These are phyloP conservation scores for Yamadazyma akitaensis DNA, from an alignment of 805 yeast species.

Conservation along the genomic window DNA sequence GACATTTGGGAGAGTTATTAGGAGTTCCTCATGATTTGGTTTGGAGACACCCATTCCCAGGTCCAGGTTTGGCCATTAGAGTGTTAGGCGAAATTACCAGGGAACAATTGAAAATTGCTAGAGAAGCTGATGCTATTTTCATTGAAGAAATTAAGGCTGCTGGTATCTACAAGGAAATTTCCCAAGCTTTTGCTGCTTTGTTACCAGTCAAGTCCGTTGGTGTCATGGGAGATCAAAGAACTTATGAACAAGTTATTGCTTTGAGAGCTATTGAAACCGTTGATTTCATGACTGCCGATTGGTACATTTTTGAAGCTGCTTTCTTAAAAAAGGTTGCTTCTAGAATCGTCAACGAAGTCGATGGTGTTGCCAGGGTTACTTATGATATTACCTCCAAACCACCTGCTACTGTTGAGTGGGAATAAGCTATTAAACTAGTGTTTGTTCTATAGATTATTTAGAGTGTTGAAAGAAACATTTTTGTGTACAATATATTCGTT, in stretches of 20 bases:
- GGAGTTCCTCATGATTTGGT: slow-evolving; percentile 96
- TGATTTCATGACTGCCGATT: slow-evolving; percentile 99
- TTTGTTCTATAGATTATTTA: slow-evolving; percentile 3
- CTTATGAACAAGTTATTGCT: slow-evolving; percentile 98
- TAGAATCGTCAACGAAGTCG: slow-evolving; percentile 97
- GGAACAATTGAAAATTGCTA: slow-evolving; percentile 90
- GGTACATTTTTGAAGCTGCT: slow-evolving; percentile 90
- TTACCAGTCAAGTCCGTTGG: slow-evolving; percentile 98
- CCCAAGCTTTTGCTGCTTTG: slow-evolving; percentile 97
- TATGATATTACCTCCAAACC: slow-evolving; percentile 99
- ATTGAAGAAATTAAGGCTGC: slow-evolving; percentile 93
- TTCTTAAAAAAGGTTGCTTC: slow-evolving; percentile 92
- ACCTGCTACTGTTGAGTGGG: slow-evolving; percentile 99
- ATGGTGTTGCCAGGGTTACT: slow-evolving; percentile 98
- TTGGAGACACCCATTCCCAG: slow-evolving; percentile 99
- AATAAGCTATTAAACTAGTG: slow-evolving; percentile 43
- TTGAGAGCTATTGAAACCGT: slow-evolving; percentile 96
- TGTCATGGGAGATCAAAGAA: slow-evolving; percentile 99
- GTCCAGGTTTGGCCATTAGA: slow-evolving; percentile 99
- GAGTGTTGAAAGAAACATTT: slow-evolving; percentile 2
- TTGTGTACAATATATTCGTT: slow-evolving; percentile 8
- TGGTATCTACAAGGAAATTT: slow-evolving; percentile 86
- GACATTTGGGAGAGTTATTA: slow-evolving; percentile 89
- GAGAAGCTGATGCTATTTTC: slow-evolving; percentile 95
- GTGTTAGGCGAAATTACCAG: slow-evolving; percentile 95